A percentile compares a stretch with the other conserved stretches of the same genome.
Evolutionary conservation across 768 basidiomycete species (phyloP).

Genomic region (Mycena amicta): DNA sequence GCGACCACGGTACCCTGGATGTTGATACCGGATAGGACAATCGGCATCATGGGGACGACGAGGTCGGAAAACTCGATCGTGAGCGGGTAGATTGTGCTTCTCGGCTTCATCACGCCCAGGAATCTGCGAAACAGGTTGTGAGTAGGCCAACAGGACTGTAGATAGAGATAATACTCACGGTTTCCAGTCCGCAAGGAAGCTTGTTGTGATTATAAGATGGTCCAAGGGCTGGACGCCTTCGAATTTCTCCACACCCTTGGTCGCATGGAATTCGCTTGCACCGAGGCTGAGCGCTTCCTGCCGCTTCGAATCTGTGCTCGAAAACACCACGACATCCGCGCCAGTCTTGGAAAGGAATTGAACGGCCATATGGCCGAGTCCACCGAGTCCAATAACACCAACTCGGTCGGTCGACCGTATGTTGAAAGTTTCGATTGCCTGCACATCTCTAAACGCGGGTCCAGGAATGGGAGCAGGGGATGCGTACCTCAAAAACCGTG

Average conservation of each 20-base stretch:
- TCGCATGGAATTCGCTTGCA: constrained; percentile 37
- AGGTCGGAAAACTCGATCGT: constrained; percentile 4
- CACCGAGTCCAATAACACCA: constrained; percentile 36
- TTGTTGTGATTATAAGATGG: constrained; percentile 34
- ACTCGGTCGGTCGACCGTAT: constrained; percentile 8
- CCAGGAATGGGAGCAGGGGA: too few species aligned
- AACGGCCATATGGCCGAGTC: constrained; percentile 42
- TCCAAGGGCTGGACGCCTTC: constrained; percentile 30
- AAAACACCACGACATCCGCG: constrained; percentile 40
- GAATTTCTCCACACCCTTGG: constrained; percentile 26
- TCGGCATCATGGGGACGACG: constrained; percentile 6
- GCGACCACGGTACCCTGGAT: constrained; percentile 19
- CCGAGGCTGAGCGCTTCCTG: constrained; percentile 36
- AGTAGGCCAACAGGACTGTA: not conserved
- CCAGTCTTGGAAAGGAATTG: constrained; percentile 44
- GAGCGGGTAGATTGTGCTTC: constrained; percentile 11
- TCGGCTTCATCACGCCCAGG: constrained; percentile 13
- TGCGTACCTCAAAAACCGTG: constrained; percentile 1
- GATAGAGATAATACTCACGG: not conserved
- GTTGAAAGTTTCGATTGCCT: constrained; percentile 5
- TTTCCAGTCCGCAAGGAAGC: constrained; percentile 15
- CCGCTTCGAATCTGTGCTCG: constrained; percentile 33
- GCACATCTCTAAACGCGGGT: too few species aligned
- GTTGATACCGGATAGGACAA: constrained; percentile 11
- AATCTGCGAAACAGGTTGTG: not conserved